Percentiles rank a stretch among this genome's conserved stretches.
Evolutionary conservation across 768 basidiomycete species (phyloP).

Genomic region (Tylopilus intermedius): DNA sequence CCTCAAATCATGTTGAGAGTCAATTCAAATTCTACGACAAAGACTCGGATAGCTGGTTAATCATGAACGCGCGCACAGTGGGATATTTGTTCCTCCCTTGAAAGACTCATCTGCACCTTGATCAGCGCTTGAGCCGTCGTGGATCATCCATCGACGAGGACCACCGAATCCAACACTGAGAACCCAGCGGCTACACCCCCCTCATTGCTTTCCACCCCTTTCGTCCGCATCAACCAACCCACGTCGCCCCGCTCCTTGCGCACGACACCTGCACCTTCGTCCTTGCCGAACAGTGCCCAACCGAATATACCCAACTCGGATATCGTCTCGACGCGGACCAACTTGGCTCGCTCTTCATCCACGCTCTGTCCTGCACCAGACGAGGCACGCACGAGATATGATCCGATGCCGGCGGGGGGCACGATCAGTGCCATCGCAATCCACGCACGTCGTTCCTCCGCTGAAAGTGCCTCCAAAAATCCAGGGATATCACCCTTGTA

Average conservation of each 20-base stretch:
- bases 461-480: constrained; percentile 63
- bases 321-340: constrained; percentile 64
- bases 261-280: constrained; percentile 29
- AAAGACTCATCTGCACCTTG: not conserved
- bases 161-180: constrained; percentile 66
- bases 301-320: constrained; percentile 93
- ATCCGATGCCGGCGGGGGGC: constrained; percentile 62
- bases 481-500: constrained; percentile 78
- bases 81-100: not conserved
- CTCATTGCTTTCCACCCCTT: constrained; percentile 86
- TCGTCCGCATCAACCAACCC: constrained; percentile 86
- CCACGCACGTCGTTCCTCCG: constrained; percentile 73
- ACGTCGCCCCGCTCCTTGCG: constrained; percentile 55
- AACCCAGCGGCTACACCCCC: constrained; percentile 46
- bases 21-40: too few species aligned
- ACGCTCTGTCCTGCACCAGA: constrained; percentile 20
- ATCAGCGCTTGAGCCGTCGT: too few species aligned
- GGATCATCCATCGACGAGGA: constrained; percentile 41
- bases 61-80: too few species aligned
- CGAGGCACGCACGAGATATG: constrained; percentile 72
- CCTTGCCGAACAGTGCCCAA: constrained; percentile 69
- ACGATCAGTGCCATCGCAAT: constrained; percentile 93
- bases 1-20: too few species aligned
- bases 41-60: too few species aligned
- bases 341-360: constrained; percentile 10